Conservation (phyloP, 345 rosid species). For the Fremontodendron californicum region DNA sequence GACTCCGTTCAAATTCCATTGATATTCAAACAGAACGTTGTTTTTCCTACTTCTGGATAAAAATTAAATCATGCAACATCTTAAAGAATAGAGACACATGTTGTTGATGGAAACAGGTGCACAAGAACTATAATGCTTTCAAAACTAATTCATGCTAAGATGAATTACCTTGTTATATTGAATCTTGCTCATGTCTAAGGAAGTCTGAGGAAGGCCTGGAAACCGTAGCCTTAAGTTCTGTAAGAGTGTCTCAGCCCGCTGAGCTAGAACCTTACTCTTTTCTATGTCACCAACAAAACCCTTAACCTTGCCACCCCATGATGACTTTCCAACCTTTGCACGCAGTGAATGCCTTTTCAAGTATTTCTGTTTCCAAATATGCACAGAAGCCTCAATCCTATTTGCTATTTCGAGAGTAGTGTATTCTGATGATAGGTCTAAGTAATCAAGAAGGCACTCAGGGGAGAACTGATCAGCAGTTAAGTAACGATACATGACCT, state of each 20-base stretch:
- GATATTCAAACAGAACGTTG: background rate
- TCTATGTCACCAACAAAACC: constrained; percentile 70
- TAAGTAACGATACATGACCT: constrained; percentile 68
- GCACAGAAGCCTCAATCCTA: constrained; percentile 77
- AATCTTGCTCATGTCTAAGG: constrained; percentile 61
- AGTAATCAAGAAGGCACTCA: constrained; percentile 79
- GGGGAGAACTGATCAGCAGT: constrained; percentile 80
- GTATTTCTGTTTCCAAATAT: constrained; percentile 76
- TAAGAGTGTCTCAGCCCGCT: constrained; percentile 75
- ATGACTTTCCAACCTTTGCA: constrained; percentile 41
- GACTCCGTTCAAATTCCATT: background rate
- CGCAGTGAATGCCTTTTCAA: constrained; percentile 39
- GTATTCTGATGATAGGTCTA: constrained; percentile 86
- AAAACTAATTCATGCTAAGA: background rate
- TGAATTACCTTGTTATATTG: constrained; percentile 36
- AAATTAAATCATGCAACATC: background rate
- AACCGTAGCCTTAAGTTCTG: constrained; percentile 67
- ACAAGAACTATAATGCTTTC: background rate
- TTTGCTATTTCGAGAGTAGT: constrained; percentile 77
- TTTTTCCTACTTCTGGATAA: background rate
- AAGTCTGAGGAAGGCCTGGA: constrained; percentile 89
- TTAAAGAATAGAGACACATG: background rate
- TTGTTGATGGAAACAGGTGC: background rate
- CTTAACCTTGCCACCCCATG: constrained; percentile 95
- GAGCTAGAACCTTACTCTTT: constrained; percentile 53